Evolutionary conservation across 148 eudicot genomes (phyloP).

Genomic region (Persicaria tinctoria): DNA sequence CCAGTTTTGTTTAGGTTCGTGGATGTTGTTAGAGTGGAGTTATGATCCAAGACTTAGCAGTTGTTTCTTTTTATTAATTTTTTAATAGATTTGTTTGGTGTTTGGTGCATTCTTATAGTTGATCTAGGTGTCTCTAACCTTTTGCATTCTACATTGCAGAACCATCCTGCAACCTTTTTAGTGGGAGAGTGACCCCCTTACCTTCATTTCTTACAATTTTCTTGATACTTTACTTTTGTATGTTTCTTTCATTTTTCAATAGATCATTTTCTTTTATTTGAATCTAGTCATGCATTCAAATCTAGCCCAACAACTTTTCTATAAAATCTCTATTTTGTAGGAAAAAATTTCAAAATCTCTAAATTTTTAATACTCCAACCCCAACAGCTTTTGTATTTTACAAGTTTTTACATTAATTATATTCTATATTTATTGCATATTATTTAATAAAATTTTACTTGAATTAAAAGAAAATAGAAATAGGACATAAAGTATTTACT

Average conservation of each 20-base stretch:
- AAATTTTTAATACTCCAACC: too few relatives aligned
- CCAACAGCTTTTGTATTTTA: too few relatives aligned
- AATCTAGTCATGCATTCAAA: too few relatives aligned
- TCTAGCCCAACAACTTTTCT: too few relatives aligned
- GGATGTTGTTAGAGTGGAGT: background rate
- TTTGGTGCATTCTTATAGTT: background rate
- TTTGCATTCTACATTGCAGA: background rate
- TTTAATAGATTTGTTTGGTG: background rate
- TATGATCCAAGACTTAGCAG: background rate
- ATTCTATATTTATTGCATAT: too few relatives aligned
- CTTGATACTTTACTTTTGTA: background rate
- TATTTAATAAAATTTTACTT: too few relatives aligned
- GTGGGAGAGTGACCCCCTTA: background rate
- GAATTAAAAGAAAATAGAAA: too few relatives aligned
- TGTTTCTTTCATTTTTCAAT: background rate
- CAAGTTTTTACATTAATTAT: too few relatives aligned
- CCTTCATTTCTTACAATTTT: background rate
- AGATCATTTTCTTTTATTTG: too few relatives aligned
- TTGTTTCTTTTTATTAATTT: background rate
- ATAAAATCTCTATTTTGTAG: too few relatives aligned
- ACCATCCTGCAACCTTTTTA: background rate
- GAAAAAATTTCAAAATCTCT: too few relatives aligned
- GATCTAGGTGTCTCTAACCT: conserved; percentile 5
- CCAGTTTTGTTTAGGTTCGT: background rate
- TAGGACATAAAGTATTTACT: too few relatives aligned